These are phyloP conservation scores for Gaultheria prostrata DNA, from an alignment of 148 eudicot genomes.

Conservation along the genomic window DNA sequence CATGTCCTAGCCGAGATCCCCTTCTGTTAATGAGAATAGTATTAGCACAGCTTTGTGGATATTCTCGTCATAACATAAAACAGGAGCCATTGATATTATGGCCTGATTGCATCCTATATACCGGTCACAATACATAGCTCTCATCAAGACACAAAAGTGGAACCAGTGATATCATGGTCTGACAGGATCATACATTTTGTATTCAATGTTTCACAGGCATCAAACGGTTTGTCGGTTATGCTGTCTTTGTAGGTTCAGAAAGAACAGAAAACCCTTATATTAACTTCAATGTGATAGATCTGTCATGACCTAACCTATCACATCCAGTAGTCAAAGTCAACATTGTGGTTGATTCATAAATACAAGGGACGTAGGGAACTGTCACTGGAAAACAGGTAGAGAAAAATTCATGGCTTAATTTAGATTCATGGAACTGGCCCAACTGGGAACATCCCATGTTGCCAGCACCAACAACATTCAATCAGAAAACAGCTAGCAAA, in stretches of 20 bases:
- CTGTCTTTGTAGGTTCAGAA: background rate
- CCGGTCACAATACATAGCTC: background rate
- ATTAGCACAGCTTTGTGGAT: background rate
- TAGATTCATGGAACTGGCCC: background rate
- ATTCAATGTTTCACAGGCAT: background rate
- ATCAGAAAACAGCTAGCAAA: background rate
- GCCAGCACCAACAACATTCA: background rate
- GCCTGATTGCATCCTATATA: background rate
- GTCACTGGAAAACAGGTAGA: background rate
- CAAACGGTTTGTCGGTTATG: background rate
- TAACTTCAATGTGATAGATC: background rate
- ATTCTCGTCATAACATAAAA: background rate
- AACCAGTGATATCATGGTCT: background rate
- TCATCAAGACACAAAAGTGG: background rate
- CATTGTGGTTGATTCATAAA: background rate
- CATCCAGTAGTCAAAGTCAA: background rate
- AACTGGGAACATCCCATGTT: constrained; percentile 2
- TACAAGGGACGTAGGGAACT: background rate
- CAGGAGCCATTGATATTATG: background rate
- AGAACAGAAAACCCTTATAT: constrained; percentile 1
- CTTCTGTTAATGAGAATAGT: constrained; percentile 37
- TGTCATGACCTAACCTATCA: background rate
- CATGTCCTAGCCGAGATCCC: constrained; percentile 95
- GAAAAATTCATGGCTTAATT: background rate
- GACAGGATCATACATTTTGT: background rate